Conservation (phyloP, 306 rosid species). For the Acacia acuminata region DNA sequence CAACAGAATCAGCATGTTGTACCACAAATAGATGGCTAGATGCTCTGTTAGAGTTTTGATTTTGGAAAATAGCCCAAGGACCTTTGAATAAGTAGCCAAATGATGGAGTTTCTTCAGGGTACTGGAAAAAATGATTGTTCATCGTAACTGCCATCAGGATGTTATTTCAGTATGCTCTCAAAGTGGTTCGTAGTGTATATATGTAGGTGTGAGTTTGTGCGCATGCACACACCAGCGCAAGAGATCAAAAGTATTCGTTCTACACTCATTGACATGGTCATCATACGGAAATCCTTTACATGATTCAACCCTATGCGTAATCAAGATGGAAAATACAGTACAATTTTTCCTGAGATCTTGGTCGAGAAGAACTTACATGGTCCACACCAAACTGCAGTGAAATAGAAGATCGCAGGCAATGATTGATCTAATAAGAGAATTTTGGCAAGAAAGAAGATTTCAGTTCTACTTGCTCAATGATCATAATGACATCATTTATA, state of each 20-base stretch:
- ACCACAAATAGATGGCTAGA: background rate
- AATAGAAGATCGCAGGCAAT: conserved; percentile 76
- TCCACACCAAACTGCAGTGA: conserved; percentile 92
- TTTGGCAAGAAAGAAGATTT: conserved; percentile 19
- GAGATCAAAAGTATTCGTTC: background rate
- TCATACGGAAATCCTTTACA: background rate
- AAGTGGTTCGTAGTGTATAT: background rate
- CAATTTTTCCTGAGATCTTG: background rate
- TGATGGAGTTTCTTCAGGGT: background rate
- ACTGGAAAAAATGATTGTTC: background rate
- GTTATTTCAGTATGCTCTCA: background rate
- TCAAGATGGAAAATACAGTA: background rate
- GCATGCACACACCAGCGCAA: background rate
- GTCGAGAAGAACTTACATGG: conserved; percentile 68
- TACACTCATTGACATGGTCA: background rate
- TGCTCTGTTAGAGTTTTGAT: background rate
- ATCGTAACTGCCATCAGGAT: background rate
- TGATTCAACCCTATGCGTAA: background rate
- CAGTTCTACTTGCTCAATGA: background rate
- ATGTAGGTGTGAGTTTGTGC: background rate
- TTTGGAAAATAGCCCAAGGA: background rate
- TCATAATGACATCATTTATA: background rate
- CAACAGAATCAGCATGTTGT: background rate
- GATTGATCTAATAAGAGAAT: conserved; percentile 50
- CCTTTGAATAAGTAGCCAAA: background rate